Evolutionary conservation across 768 basidiomycete species (phyloP).

Genomic region (Gelatoporia subvermispora): DNA sequence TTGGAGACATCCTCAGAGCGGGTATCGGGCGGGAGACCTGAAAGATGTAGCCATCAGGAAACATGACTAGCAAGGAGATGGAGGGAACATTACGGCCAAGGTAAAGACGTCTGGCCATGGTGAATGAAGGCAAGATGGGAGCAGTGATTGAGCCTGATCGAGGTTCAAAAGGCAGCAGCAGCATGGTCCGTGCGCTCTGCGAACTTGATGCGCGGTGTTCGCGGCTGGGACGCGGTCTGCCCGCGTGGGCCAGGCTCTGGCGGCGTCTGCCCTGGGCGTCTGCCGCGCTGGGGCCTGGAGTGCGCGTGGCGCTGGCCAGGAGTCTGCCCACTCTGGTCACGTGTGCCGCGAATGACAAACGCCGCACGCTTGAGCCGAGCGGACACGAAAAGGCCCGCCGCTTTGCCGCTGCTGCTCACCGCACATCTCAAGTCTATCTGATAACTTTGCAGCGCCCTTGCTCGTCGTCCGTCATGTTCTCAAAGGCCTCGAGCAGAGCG

Average conservation of each 20-base stretch:
- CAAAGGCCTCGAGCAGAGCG: conserved; percentile 22
- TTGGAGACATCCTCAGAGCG: conserved; percentile 82
- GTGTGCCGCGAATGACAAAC: background rate
- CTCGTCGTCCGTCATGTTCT: conserved; percentile 24
- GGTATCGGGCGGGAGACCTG: conserved; percentile 80
- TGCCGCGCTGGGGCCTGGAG: background rate
- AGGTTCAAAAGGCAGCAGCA: conserved; percentile 13
- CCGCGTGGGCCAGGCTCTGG: too few relatives aligned
- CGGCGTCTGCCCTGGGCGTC: too few relatives aligned
- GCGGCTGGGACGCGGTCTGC: too few relatives aligned
- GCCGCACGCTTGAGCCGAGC: background rate
- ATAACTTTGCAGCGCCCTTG: conserved; percentile 14
- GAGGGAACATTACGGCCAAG: conserved; percentile 61
- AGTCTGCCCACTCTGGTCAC: conserved; percentile 4
- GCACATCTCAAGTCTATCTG: conserved; percentile 22
- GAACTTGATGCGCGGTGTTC: too few relatives aligned
- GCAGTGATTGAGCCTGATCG: conserved; percentile 1
- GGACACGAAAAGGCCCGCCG: background rate
- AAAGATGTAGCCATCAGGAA: conserved; percentile 4
- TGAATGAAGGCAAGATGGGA: conserved; percentile 23
- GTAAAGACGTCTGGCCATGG: conserved; percentile 82
- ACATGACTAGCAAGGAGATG: conserved; percentile 2
- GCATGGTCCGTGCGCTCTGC: conserved; percentile 25
- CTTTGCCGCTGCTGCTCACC: background rate
- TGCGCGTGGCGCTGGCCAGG: background rate